Percentiles rank a stretch among this genome's conserved stretches.
Conservation (phyloP, 2,329 filamentous ascomycete genomes). For the Aspergillus uvarum region DNA sequence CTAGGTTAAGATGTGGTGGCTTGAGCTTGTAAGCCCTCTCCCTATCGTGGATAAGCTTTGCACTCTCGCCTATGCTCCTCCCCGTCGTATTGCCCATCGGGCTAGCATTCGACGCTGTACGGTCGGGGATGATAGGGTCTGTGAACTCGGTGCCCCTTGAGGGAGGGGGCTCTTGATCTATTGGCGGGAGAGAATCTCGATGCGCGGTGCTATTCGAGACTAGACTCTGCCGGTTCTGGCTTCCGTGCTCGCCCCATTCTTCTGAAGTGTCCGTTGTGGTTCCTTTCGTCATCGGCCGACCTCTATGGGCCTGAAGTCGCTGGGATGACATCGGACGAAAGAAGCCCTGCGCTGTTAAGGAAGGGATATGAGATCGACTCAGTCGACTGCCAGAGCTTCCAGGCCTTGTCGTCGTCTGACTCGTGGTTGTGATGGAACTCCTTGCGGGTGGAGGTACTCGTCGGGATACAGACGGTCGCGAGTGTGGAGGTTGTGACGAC, state of each 20-base stretch:
- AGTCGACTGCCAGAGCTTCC: slow-evolving; percentile 62
- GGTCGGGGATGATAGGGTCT: slow-evolving; percentile 69
- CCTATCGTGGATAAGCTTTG: slow-evolving; percentile 68
- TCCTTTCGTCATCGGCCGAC: slow-evolving; percentile 46
- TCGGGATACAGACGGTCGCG: slow-evolving; percentile 58
- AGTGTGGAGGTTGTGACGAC: slow-evolving; percentile 55
- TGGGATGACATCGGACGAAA: slow-evolving; percentile 97
- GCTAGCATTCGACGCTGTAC: slow-evolving; percentile 71
- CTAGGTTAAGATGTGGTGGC: slow-evolving; percentile 56
- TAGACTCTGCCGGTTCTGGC: slow-evolving; percentile 59
- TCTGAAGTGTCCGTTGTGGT: slow-evolving; percentile 38
- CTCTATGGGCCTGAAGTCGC: slow-evolving; percentile 84
- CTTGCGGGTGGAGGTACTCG: slow-evolving; percentile 49
- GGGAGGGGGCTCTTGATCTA: slow-evolving; percentile 59
- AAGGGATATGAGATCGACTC: slow-evolving; percentile 84
- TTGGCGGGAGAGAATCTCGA: slow-evolving; percentile 36
- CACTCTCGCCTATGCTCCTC: slow-evolving; percentile 72
- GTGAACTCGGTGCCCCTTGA: slow-evolving; percentile 81
- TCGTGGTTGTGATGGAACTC: slow-evolving; percentile 42
- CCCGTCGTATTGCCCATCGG: slow-evolving; percentile 61
- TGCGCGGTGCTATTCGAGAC: slow-evolving; percentile 53
- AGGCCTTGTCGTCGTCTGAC: slow-evolving; percentile 52
- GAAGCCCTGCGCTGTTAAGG: slow-evolving; percentile 84
- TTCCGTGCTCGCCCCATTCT: slow-evolving; percentile 46
- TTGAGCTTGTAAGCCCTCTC: slow-evolving; percentile 38